Percentiles rank a stretch among this genome's conserved stretches.
phyloP scores from a whole-genome alignment of 768 basidiomycete species.

The Mycena rebaudengoi region DNA sequence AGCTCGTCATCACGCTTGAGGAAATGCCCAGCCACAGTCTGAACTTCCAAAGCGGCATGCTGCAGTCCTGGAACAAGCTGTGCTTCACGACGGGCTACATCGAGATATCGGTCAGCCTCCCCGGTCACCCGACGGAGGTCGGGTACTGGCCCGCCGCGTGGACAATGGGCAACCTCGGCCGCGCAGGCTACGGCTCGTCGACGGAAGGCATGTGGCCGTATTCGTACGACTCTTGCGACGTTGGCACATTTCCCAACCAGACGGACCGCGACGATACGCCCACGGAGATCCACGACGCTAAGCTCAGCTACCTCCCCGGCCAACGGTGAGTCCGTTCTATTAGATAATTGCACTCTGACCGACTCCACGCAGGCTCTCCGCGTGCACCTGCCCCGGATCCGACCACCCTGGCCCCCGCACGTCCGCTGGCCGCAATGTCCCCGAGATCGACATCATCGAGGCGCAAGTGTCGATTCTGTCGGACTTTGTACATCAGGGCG shows the following conservation, averaged over 20 bases:
- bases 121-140: conserved; percentile 50
- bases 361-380: conserved; percentile 48
- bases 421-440: conserved; percentile 70
- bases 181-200: conserved; percentile 82
- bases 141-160: conserved; percentile 85
- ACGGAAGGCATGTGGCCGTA: conserved; percentile 89
- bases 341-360: neutral
- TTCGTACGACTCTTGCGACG: conserved; percentile 77
- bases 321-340: conserved; percentile 64
- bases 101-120: conserved; percentile 64
- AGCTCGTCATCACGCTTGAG: conserved; percentile 67
- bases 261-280: conserved; percentile 56
- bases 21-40: conserved; percentile 67
- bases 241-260: conserved; percentile 83
- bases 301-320: conserved; percentile 79
- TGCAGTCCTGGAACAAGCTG: conserved; percentile 80
- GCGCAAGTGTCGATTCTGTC: no score
- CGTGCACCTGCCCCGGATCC: conserved; percentile 78
- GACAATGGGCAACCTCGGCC: conserved; percentile 89
- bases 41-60: conserved; percentile 70
- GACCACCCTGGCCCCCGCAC: conserved; percentile 80
- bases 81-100: conserved; percentile 81
- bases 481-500: no score
- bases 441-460: conserved; percentile 87
- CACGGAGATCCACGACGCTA: conserved; percentile 65